Conservation (phyloP, 23 red algal genomes). For the Chondrus crispus region DNA sequence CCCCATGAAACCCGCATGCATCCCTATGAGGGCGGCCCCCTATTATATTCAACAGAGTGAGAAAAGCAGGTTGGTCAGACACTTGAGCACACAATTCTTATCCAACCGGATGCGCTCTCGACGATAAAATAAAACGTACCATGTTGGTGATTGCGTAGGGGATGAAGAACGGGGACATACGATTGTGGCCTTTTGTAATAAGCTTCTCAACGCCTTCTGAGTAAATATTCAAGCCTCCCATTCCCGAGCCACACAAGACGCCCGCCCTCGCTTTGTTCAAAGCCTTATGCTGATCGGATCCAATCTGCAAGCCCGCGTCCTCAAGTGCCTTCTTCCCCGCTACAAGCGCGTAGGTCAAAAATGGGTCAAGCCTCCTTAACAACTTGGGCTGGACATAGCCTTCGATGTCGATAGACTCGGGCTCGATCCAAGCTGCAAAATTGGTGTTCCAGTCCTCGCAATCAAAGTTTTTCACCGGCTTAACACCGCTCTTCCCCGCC, state of each 20-base stretch:
- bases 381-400: constrained; percentile 73
- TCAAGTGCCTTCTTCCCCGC: constrained; percentile 86
- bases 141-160: constrained; percentile 98
- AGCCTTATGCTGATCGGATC: constrained; percentile 57
- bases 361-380: constrained; percentile 75
- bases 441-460: constrained; percentile 69
- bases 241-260: constrained; percentile 80
- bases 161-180: constrained; percentile 99
- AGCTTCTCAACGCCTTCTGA: constrained; percentile 84
- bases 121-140: constrained; percentile 37
- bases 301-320: constrained; percentile 63
- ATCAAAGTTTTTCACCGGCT: constrained; percentile 68
- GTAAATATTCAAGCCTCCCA: constrained; percentile 90
- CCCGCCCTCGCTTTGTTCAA: constrained; percentile 78
- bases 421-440: constrained; percentile 76
- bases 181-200: constrained; percentile 9
- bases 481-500: constrained; percentile 84
- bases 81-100: not conserved
- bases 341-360: constrained; percentile 81
- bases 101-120: not conserved
- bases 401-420: constrained; percentile 33
- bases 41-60: not conserved
- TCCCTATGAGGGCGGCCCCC: constrained; percentile 80
- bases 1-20: constrained; percentile 87
- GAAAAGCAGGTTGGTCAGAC: not conserved